A percentile compares a stretch with the other conserved stretches of the same genome.
These are phyloP conservation scores for Coleophoma cylindrospora DNA, from an alignment of 2,329 filamentous ascomycete species.

Conservation along the genomic window DNA sequence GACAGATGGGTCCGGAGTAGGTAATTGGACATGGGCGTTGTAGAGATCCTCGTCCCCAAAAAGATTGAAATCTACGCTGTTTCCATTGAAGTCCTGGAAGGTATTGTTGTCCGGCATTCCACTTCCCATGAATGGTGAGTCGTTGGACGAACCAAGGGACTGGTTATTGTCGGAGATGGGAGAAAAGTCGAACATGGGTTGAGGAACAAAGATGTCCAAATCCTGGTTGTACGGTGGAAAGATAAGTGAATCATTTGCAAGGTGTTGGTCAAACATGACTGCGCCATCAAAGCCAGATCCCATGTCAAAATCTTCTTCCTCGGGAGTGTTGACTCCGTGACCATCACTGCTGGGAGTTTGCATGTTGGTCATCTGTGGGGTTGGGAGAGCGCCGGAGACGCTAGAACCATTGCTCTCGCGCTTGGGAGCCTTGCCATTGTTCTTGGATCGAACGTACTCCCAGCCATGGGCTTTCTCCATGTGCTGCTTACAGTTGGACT, in stretches of 20 bases:
- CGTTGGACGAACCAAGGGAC: constrained; percentile 15
- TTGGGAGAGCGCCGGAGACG: constrained; percentile 38
- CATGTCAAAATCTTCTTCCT: constrained; percentile 18
- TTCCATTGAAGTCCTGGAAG: constrained; percentile 49
- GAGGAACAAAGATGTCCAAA: constrained; percentile 4
- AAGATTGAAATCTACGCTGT: constrained; percentile 47
- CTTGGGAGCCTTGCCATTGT: constrained; percentile 63
- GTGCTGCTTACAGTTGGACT: constrained; percentile 97
- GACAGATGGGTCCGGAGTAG: constrained; percentile 38
- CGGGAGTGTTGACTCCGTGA: constrained; percentile 18
- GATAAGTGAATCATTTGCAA: neutral
- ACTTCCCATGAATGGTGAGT: constrained; percentile 33
- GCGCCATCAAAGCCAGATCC: constrained; percentile 10
- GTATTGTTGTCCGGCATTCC: constrained; percentile 44
- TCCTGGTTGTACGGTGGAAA: constrained; percentile 1
- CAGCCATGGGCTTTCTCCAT: constrained; percentile 97
- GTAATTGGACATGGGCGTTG: constrained; percentile 50
- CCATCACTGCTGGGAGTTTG: constrained; percentile 53
- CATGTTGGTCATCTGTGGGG: constrained; percentile 50
- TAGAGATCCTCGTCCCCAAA: constrained; percentile 57
- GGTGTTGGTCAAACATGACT: constrained; percentile 16
- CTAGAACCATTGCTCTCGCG: constrained; percentile 40
- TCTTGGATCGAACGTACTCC: constrained; percentile 89
- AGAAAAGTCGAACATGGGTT: constrained; percentile 20
- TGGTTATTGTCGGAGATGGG: constrained; percentile 20